These are phyloP conservation scores for Citrullus mucosospermus DNA, from an alignment of 306 rosid genomes.

Conservation along the genomic window DNA sequence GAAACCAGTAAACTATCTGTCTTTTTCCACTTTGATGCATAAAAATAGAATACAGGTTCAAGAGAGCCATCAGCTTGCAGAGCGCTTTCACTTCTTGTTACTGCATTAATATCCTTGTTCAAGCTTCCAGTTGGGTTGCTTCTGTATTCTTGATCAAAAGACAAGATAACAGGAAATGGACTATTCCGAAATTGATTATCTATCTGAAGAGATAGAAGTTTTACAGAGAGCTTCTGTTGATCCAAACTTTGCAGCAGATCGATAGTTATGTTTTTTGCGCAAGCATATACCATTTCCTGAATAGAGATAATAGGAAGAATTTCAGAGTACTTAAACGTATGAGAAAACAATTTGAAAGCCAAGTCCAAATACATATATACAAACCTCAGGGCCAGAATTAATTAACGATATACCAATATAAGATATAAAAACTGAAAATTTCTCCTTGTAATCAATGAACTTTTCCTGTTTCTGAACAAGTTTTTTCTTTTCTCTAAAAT, in stretches of 20 bases:
- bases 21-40: constrained; percentile 90
- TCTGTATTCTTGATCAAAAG: constrained; percentile 49
- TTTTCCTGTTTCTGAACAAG: constrained; percentile 43
- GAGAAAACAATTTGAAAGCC: background rate
- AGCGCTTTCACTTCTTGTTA: constrained; percentile 28
- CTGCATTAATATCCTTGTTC: constrained; percentile 30
- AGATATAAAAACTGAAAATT: constrained; percentile 52
- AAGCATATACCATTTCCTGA: constrained; percentile 77
- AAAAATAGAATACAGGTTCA: constrained; percentile 55
- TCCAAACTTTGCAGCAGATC: constrained; percentile 73
- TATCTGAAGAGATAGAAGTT: constrained; percentile 56
- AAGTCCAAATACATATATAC: constrained; percentile 10
- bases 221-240: constrained; percentile 58
- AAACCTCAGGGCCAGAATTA: constrained; percentile 62
- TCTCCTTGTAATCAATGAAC: constrained; percentile 50
- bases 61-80: constrained; percentile 32
- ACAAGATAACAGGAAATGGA: constrained; percentile 84
- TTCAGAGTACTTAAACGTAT: background rate
- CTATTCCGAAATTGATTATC: constrained; percentile 87
- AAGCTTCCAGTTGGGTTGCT: constrained; percentile 22
- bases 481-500: constrained; percentile 29
- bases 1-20: constrained; percentile 74
- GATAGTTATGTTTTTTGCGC: constrained; percentile 48
- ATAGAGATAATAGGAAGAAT: constrained; percentile 8
- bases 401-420: constrained; percentile 72